These are phyloP conservation scores for Aspergillus biplanus DNA, from an alignment of 495 filamentous ascomycete genomes.

Conservation along the genomic window DNA sequence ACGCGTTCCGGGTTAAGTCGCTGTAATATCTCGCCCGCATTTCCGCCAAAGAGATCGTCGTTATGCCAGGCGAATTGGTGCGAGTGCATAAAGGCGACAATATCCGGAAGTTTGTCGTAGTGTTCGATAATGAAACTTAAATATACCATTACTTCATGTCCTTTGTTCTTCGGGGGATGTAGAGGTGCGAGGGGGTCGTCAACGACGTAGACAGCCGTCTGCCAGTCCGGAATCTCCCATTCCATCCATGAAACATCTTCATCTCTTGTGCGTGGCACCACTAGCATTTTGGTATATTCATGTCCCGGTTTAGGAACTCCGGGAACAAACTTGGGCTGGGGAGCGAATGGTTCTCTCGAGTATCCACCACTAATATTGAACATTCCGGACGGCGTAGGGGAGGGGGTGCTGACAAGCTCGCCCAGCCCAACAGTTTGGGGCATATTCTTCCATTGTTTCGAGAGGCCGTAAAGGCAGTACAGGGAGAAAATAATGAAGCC, in stretches of 20 bases:
- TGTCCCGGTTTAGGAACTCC: constrained; percentile 48
- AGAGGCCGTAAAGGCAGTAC: constrained; percentile 36
- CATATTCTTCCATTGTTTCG: constrained; percentile 38
- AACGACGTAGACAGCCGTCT: constrained; percentile 65
- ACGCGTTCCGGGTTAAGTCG: constrained; percentile 58
- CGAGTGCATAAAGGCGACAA: constrained; percentile 71
- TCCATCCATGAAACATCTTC: constrained; percentile 68
- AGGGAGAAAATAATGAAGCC: constrained; percentile 39
- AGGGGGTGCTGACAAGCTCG: constrained; percentile 28
- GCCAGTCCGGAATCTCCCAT: constrained; percentile 56
- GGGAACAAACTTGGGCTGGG: constrained; percentile 40
- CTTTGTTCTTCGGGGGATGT: constrained; percentile 73
- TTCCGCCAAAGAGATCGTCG: constrained; percentile 51
- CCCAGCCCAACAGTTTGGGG: constrained; percentile 45
- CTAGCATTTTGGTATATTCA: constrained; percentile 54
- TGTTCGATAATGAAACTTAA: constrained; percentile 72
- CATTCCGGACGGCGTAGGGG: constrained; percentile 17
- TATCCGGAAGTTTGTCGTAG: constrained; percentile 69
- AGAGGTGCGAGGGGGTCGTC: constrained; percentile 62
- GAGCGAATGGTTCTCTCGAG: constrained; percentile 31
- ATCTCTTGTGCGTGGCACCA: constrained; percentile 57
- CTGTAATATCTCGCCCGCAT: constrained; percentile 56
- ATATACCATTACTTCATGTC: constrained; percentile 78
- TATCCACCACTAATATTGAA: constrained; percentile 31
- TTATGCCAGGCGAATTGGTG: constrained; percentile 73